Base-by-base conservation (phyloP, 2,329 filamentous ascomycete species). In the Corynespora cassiicola region DNA sequence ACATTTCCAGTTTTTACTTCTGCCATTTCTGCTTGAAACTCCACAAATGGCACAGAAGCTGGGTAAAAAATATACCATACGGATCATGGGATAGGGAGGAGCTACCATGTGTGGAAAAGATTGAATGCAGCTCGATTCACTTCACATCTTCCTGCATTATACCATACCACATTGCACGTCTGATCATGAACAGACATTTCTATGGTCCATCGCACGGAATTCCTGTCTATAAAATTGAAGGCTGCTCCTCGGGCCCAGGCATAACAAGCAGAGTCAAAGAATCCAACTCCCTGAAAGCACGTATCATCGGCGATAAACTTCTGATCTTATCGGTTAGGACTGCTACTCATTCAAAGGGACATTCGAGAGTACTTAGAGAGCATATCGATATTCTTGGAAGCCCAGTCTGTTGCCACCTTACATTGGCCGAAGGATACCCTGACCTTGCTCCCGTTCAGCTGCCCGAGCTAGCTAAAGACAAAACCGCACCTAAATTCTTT, bases 121-220 rank as follows among this genome's bases (percentile, higher is more conserved):
- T 32, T 21, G 7, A n/a, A 8, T 2, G 19, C 11, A 18, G 21
- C 2, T 7, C 11, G 21, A 5, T 34, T 25, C 10, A 16, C 7
- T 5, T 26, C 3, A 10, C 16, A 26, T 2, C 16, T 14, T 20
- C n/a, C 22, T 36, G 30, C 31, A 2, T 24, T 24, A 45, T 52
- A 7, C 24, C 39, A 25, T 54, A 52, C 25, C 27, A 46, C 18
- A 21, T 43, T 36, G 47, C 43, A 28, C 53, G 53, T 36, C 50
- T 55, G 28, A 33, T 54, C 22, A 53, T 57, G 45, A 55, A 58
- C 31, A 43, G 36, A 24, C 45, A 52, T 40, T 31, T 55, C 8
- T 52, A 55, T 26, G 47, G 52, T 20, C 20, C 41, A 20, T 29
- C 31, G n/a, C 42, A 58, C 18, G 53, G 53, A 7, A 27, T 37